A percentile compares a stretch with the other conserved stretches of the same genome.
Conservation (phyloP, 2,329 filamentous ascomycete species). For the Fonsecaea pugnacius region DNA sequence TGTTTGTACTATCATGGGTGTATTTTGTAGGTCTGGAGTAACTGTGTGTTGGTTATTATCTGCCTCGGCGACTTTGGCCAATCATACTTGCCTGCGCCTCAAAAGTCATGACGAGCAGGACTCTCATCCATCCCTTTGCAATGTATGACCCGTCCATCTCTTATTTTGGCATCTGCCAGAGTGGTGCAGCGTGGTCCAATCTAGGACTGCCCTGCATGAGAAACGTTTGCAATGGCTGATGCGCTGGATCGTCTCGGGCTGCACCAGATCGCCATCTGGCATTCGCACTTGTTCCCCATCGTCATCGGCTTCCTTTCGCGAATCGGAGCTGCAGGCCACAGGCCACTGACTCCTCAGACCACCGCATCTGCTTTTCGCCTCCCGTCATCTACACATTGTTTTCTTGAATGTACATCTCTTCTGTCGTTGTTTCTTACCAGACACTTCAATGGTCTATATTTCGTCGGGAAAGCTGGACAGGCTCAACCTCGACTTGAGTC, state of each 20-base stretch:
- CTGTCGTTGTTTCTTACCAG: neutral
- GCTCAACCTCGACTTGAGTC: no score
- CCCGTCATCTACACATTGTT: neutral
- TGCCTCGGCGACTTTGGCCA: neutral
- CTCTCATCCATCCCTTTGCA: neutral
- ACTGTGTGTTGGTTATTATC: neutral
- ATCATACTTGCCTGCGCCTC: neutral
- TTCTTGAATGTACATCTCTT: slow-evolving; percentile 2
- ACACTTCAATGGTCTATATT: neutral
- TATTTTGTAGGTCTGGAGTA: neutral
- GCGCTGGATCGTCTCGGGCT: neutral
- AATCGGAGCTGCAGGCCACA: slow-evolving; percentile 16
- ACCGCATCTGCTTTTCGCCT: slow-evolving; percentile 40
- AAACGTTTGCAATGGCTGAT: neutral
- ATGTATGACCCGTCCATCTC: neutral
- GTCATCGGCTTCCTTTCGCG: slow-evolving; percentile 17
- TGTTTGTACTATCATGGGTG: neutral
- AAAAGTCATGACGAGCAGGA: slow-evolving; percentile 1
- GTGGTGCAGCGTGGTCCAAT: slow-evolving; percentile 1
- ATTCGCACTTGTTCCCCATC: slow-evolving; percentile 10
- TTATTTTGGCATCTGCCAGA: neutral
- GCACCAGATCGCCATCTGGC: slow-evolving; percentile 5
- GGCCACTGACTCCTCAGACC: slow-evolving; percentile 56
- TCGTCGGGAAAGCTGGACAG: neutral
- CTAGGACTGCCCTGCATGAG: neutral